Conservation (phyloP, 768 basidiomycete genomes). For the Pulveroboletus ravenelii region DNA sequence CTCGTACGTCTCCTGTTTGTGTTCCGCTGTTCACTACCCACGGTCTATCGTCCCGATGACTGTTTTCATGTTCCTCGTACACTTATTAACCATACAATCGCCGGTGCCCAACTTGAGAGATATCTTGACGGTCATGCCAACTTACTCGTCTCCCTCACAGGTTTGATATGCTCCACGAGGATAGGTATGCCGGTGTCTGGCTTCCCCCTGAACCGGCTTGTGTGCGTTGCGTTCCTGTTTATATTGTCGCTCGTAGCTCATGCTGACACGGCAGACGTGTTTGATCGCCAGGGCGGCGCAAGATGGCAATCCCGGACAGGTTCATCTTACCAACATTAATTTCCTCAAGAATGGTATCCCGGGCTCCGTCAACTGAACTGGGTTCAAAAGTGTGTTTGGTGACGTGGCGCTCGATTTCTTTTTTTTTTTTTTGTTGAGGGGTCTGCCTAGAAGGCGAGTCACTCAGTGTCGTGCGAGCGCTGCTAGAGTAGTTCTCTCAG, state of each 20-base stretch:
- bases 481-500: too few species aligned
- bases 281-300: slow-evolving; percentile 67
- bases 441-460: too few species aligned
- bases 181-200: slow-evolving; percentile 99
- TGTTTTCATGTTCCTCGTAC: slow-evolving; percentile 42
- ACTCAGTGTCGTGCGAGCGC: too few species aligned
- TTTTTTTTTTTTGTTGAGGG: too few species aligned
- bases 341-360: slow-evolving; percentile 94
- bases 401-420: too few species aligned
- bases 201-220: slow-evolving; percentile 92
- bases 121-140: slow-evolving; percentile 70
- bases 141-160: slow-evolving; percentile 90
- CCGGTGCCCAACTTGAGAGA: slow-evolving; percentile 83
- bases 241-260: background rate
- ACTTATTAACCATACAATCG: slow-evolving; percentile 96
- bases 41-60: background rate
- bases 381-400: too few species aligned
- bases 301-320: slow-evolving; percentile 89
- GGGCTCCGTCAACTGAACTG: slow-evolving; percentile 20
- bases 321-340: slow-evolving; percentile 80
- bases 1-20: slow-evolving; percentile 42
- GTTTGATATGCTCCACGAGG: slow-evolving; percentile 86
- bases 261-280: background rate
- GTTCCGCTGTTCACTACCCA: too few species aligned
- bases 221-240: slow-evolving; percentile 48